Percentiles rank a stretch among this genome's conserved stretches.
phyloP scores from a whole-genome alignment of 805 yeast genomes.

The Diddensiella santjacobensis region DNA sequence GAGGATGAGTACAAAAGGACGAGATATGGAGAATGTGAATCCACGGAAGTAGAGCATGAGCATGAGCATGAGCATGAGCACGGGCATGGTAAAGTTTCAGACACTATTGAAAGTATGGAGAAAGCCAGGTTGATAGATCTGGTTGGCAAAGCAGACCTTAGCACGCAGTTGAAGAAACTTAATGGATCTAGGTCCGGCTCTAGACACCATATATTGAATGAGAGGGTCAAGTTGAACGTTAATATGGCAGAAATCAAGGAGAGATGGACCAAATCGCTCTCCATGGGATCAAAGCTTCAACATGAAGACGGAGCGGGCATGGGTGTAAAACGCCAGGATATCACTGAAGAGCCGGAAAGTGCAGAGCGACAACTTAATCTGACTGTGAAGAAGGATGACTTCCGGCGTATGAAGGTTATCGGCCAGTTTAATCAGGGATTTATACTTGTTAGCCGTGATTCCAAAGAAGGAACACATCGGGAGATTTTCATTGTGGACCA shows the following conservation, averaged over 20 bases:
- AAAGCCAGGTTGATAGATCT: too few relatives aligned
- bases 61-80: too few relatives aligned
- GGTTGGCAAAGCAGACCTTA: too few relatives aligned
- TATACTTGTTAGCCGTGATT: slow-evolving; percentile 59
- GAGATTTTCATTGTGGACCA: slow-evolving; percentile 90
- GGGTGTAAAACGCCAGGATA: slow-evolving; percentile 2
- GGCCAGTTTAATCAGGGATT: slow-evolving; percentile 98
- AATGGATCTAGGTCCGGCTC: background rate
- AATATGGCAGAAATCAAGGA: background rate
- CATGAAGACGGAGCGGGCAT: background rate
- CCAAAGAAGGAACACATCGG: slow-evolving; percentile 10
- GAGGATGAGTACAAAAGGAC: too few relatives aligned
- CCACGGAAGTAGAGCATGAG: too few relatives aligned
- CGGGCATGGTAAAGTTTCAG: too few relatives aligned
- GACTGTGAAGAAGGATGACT: slow-evolving; percentile 68
- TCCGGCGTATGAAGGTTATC: slow-evolving; percentile 66
- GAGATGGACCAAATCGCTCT: background rate
- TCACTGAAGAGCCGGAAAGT: slow-evolving; percentile 25
- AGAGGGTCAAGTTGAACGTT: background rate
- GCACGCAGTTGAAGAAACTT: background rate
- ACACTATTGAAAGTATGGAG: too few relatives aligned
- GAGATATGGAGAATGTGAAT: too few relatives aligned
- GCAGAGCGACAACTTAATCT: slow-evolving; percentile 60
- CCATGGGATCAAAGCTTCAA: background rate
- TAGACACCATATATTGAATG: slow-evolving; percentile 1